Evolutionary conservation across 768 basidiomycete species (phyloP), one percentile per base, ranked within the genome.

Genomic region (Pholiota molesta): DNA sequence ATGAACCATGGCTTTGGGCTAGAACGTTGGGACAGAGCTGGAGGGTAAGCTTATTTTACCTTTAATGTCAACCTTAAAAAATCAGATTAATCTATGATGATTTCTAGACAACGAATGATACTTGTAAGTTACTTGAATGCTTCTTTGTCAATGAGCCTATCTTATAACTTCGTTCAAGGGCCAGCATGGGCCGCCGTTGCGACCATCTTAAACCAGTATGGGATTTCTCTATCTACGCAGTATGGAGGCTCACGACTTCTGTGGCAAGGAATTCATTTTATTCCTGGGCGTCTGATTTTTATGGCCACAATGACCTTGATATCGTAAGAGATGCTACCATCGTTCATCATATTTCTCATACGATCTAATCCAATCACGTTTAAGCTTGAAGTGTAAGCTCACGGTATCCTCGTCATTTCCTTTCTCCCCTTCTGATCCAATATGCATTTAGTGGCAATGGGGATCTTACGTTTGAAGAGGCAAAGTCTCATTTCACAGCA

Each of bases 401-500:
- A 39, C 23, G 42, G 39, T 39, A 55, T 39, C 2, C n/a, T 23
- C 39, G 19, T 10, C 31, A 3, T 31, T 31, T 31, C 31, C n/a
- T 16, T 14, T 7, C n/a, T 55, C n/a, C 5, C 53, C 39, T 54
- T 55, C 53, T 37, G 33, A 39, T 29, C 28, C 11, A 6, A 23
- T 13, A 10, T 14, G 19, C 6, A 55, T 13, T 54, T 67, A 88
- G 87, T 26, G 88, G 89, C 21, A 89, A 90, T 61, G 87, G 86
- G 14, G 74, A 81, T 33, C 74, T 89, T 49, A 82, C 83, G 0
- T 81, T 78, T 67, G 86, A 90, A 14, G 88, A 90, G 73, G 73
- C 81, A 26, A 89, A 89, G 70, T 79, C 86, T 2, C 88, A 90
- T 69, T 90, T 89, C 69, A 89, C 88, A 0, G 87, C 85, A 0